Conservation (phyloP, 2,329 filamentous ascomycete genomes). For the Botrytis galanthina region DNA sequence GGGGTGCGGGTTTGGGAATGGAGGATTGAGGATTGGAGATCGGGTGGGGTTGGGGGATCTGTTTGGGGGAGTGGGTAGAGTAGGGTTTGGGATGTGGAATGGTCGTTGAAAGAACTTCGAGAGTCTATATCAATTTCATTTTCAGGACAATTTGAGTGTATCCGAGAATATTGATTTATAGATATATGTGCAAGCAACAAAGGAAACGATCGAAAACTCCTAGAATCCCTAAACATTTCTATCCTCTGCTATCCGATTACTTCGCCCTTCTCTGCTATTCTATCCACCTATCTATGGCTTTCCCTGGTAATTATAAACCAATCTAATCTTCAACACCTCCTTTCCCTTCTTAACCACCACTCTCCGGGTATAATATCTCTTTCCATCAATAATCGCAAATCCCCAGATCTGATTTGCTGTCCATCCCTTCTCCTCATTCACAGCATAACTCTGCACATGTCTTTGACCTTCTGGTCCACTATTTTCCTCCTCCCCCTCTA, state of each 20-base stretch:
- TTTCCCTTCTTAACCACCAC: slow-evolving; percentile 43
- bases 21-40: too few species aligned
- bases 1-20: background rate
- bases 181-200: background rate
- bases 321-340: slow-evolving; percentile 40
- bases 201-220: background rate
- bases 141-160: background rate
- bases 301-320: slow-evolving; percentile 45
- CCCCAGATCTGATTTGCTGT: slow-evolving; percentile 54
- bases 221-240: background rate
- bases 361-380: slow-evolving; percentile 42
- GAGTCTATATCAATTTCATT: background rate
- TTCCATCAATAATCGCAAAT: slow-evolving; percentile 44
- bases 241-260: background rate
- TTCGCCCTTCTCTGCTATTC: background rate
- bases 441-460: slow-evolving; percentile 50
- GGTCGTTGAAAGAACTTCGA: background rate
- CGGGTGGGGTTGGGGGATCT: too few species aligned
- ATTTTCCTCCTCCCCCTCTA: slow-evolving; percentile 45
- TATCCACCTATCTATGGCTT: slow-evolving; percentile 26
- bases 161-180: background rate
- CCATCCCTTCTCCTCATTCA: slow-evolving; percentile 51
- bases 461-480: slow-evolving; percentile 44
- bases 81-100: background rate
- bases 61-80: background rate